Conservation (phyloP, 805 yeast species). For the Zygosaccharomyces bisporus region DNA sequence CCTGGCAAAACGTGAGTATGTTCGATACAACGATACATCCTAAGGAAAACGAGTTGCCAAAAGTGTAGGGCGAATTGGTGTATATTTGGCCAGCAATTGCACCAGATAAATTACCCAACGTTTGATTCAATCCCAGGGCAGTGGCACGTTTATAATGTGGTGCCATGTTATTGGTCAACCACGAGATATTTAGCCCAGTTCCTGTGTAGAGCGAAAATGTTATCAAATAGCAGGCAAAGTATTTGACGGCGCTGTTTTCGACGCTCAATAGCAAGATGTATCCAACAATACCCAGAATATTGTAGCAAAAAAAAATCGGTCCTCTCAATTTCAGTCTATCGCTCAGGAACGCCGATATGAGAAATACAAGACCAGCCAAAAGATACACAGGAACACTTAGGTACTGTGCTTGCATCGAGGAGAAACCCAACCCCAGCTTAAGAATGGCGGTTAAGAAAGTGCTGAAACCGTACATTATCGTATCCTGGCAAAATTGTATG, state of each 20-base stretch:
- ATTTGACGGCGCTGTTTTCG: slow-evolving; percentile 33
- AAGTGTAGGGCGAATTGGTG: slow-evolving; percentile 37
- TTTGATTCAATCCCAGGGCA: slow-evolving; percentile 42
- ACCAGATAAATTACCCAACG: slow-evolving; percentile 46
- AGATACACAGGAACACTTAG: slow-evolving; percentile 41
- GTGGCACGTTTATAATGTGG: slow-evolving; percentile 43
- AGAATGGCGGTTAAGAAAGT: slow-evolving; percentile 43
- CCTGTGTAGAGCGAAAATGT: slow-evolving; percentile 38
- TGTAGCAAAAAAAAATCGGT: slow-evolving; percentile 32
- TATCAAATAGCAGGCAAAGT: slow-evolving; percentile 39
- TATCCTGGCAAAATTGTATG: slow-evolving; percentile 46
- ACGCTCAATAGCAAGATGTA: slow-evolving; percentile 34
- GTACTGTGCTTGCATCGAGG: slow-evolving; percentile 37
- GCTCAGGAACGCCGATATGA: slow-evolving; percentile 27
- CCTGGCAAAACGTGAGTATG: slow-evolving; percentile 19
- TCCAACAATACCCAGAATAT: slow-evolving; percentile 34
- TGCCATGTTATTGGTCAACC: slow-evolving; percentile 44
- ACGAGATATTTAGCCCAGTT: slow-evolving; percentile 41
- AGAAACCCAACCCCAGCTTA: slow-evolving; percentile 24
- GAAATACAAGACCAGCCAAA: slow-evolving; percentile 33
- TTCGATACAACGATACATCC: slow-evolving; percentile 34
- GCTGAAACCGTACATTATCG: slow-evolving; percentile 41
- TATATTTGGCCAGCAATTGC: slow-evolving; percentile 45
- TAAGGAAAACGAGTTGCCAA: slow-evolving; percentile 42
- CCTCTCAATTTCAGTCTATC: slow-evolving; percentile 34